Evolutionary conservation across 1,284 basidiomycete species (phyloP).

Genomic region (Papiliotrema nemorosa): DNA sequence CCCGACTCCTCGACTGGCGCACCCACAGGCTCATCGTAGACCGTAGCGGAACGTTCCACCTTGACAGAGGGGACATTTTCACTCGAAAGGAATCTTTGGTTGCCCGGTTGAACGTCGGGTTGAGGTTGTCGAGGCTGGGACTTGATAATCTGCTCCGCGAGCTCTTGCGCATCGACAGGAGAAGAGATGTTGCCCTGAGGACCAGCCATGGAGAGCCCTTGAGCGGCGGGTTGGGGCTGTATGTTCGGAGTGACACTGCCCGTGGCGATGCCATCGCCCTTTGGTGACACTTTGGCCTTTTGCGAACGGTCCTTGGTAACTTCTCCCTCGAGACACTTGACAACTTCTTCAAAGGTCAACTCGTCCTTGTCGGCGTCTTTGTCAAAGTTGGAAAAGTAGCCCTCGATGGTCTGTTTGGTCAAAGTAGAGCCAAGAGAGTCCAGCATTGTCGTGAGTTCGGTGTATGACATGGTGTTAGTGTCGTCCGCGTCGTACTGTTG

Average conservation of each 20-base stretch:
- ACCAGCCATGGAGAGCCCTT: conserved; percentile 36
- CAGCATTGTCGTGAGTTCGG: conserved; percentile 93
- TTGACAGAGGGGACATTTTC: conserved; percentile 27
- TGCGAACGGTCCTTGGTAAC: conserved; percentile 67
- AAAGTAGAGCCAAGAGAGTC: conserved; percentile 95
- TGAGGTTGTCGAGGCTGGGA: conserved; percentile 17
- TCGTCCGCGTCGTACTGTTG: conserved; percentile 90
- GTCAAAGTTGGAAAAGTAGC: conserved; percentile 70
- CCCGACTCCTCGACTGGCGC: conserved; percentile 5
- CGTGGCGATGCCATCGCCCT: conserved; percentile 9
- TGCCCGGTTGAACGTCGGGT: conserved; percentile 16
- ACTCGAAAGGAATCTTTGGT: conserved; percentile 15
- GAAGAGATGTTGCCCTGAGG: conserved; percentile 25
- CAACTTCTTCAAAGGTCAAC: conserved; percentile 72
- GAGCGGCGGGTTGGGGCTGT: conserved; percentile 23
- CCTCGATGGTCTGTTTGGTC: conserved; percentile 69
- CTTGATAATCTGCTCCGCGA: conserved; percentile 32
- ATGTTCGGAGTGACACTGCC: conserved; percentile 25
- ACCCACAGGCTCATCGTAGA: conserved; percentile 9
- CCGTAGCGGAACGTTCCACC: conserved; percentile 23
- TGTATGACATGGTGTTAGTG: conserved; percentile 67
- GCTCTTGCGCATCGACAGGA: conserved; percentile 34
- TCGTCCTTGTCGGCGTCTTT: conserved; percentile 67
- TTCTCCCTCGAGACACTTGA: conserved; percentile 72
- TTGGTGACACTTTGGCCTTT: conserved; percentile 54